phyloP scores from a whole-genome alignment of 2,329 filamentous ascomycete genomes.

The Sphaerulina populicola region DNA sequence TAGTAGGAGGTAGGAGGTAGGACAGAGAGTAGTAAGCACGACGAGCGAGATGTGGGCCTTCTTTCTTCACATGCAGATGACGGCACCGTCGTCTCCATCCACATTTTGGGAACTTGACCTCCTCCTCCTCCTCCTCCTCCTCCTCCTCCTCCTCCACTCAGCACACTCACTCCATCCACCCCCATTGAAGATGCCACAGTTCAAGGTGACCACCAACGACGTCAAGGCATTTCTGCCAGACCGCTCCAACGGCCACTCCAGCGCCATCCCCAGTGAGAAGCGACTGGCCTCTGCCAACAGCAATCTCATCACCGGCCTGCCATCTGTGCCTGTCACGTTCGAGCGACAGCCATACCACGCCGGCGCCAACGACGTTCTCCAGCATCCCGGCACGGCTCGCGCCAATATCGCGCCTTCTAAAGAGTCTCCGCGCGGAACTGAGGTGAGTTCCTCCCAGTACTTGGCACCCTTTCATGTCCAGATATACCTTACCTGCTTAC shows the following conservation, averaged over 20 bases:
- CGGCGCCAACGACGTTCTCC: slow-evolving; percentile 16
- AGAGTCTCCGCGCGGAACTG: slow-evolving; percentile 38
- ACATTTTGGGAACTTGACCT: too few relatives aligned
- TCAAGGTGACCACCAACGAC: background rate
- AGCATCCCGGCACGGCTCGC: slow-evolving; percentile 35
- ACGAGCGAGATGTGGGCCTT: too few relatives aligned
- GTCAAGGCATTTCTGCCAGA: background rate
- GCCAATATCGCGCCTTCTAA: slow-evolving; percentile 37
- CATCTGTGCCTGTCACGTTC: slow-evolving; percentile 9
- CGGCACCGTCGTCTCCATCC: too few relatives aligned
- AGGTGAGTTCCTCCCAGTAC: background rate
- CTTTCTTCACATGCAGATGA: too few relatives aligned
- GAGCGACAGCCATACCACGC: slow-evolving; percentile 21
- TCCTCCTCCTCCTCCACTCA: too few relatives aligned
- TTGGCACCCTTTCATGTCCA: too few relatives aligned
- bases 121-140: too few relatives aligned
- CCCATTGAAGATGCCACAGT: background rate
- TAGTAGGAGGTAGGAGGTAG: too few relatives aligned
- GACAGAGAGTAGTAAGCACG: too few relatives aligned
- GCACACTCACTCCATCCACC: background rate
- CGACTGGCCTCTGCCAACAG: background rate
- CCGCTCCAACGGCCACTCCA: background rate
- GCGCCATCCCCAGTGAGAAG: background rate
- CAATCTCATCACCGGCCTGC: slow-evolving; percentile 1
- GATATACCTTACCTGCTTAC: too few relatives aligned